phyloP scores from a whole-genome alignment of 2,329 filamentous ascomycete species.

The Ramichloridium luteum region DNA sequence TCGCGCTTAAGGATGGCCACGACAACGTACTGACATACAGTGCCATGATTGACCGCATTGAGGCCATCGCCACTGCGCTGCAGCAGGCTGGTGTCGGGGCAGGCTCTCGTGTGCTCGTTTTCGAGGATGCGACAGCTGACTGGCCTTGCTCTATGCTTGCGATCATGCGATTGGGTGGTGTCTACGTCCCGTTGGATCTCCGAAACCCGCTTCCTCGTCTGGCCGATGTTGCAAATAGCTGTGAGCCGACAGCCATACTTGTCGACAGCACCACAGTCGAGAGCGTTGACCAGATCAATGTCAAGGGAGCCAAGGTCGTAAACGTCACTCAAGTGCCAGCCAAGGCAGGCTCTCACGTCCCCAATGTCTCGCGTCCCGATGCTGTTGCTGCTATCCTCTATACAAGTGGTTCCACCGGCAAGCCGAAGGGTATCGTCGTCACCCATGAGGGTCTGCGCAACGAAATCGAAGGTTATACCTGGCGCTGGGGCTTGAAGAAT shows the following conservation, averaged over 20 bases:
- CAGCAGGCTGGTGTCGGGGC: constrained; percentile 5
- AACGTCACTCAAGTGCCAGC: neutral
- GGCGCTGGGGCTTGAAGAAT: constrained; percentile 3
- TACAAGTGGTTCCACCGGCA: constrained; percentile 12
- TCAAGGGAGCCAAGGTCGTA: constrained; percentile 2
- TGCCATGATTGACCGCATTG: constrained; percentile 1
- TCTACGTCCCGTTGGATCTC: constrained; percentile 4
- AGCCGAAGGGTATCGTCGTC: constrained; percentile 11
- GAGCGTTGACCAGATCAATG: constrained; percentile 1
- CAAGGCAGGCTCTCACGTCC: neutral
- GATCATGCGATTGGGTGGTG: constrained; percentile 1
- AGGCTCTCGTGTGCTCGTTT: constrained; percentile 8
- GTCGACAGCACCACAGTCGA: constrained; percentile 6
- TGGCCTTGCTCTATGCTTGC: constrained; percentile 6
- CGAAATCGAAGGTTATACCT: constrained; percentile 1
- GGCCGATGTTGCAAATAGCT: neutral
- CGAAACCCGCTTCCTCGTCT: constrained; percentile 1
- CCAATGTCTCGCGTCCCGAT: neutral
- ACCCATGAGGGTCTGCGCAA: constrained; percentile 9
- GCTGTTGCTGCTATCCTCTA: constrained; percentile 8
- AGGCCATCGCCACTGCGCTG: constrained; percentile 2
- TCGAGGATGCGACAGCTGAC: constrained; percentile 8
- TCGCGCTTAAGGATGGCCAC: constrained; percentile 9
- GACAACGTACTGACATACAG: constrained; percentile 6
- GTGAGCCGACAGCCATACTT: constrained; percentile 7